A percentile compares a stretch with the other conserved stretches of the same genome.
phyloP scores from a whole-genome alignment of 108 stramenopile genomes.

The Skeletonema potamos region DNA sequence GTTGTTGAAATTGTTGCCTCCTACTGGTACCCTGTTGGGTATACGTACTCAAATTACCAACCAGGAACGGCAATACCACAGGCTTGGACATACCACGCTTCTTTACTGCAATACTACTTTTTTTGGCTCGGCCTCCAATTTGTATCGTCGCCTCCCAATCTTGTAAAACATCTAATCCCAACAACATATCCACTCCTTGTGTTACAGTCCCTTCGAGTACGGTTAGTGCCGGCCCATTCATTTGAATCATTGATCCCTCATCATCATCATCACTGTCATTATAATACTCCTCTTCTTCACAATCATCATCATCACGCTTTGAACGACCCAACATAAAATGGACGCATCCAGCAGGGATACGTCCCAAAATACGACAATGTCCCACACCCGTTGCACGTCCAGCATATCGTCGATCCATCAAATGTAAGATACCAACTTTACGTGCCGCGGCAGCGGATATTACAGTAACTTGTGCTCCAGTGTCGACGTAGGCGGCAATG shows the following conservation, averaged over 20 bases:
- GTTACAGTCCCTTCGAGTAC: slow-evolving; percentile 53
- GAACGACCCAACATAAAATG: slow-evolving; percentile 40
- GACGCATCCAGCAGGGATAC: slow-evolving; percentile 54
- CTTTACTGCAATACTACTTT: not conserved
- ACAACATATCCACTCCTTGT: slow-evolving; percentile 53
- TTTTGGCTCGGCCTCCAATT: slow-evolving; percentile 2
- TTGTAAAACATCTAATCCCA: slow-evolving; percentile 45
- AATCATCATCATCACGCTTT: not conserved
- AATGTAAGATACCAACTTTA: slow-evolving; percentile 49
- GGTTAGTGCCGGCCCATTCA: slow-evolving; percentile 53
- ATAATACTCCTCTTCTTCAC: slow-evolving; percentile 1
- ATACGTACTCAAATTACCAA: not conserved
- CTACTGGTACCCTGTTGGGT: no score
- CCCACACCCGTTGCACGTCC: slow-evolving; percentile 69
- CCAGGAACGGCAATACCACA: not conserved
- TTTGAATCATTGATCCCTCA: slow-evolving; percentile 7
- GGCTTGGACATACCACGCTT: not conserved
- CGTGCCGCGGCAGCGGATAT: slow-evolving; percentile 51
- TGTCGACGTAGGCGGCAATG: slow-evolving; percentile 60
- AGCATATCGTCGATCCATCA: slow-evolving; percentile 66
- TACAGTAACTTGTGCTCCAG: slow-evolving; percentile 68
- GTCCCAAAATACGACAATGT: slow-evolving; percentile 55
- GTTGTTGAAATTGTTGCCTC: not conserved
- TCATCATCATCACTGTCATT: not conserved
- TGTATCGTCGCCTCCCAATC: slow-evolving; percentile 52